Conservation (phyloP, 2,329 filamentous ascomycete genomes). For the Bipolaris zeicola region DNA sequence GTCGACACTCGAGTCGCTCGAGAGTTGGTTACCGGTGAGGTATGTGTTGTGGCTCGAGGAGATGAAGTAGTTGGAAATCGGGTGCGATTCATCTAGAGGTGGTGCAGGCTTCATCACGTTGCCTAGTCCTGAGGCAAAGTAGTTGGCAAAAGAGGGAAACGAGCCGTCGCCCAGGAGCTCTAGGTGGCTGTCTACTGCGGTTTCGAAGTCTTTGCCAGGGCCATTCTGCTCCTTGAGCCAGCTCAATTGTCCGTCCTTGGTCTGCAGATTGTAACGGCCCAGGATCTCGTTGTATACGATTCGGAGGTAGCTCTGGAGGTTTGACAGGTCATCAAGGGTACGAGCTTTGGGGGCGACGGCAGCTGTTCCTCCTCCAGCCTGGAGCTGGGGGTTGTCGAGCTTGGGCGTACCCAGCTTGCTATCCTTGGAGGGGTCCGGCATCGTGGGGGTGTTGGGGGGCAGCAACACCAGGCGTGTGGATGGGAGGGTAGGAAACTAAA, state of each 20-base stretch:
- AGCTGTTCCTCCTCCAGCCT: conserved; percentile 47
- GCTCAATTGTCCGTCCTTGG: conserved; percentile 36
- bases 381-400: conserved; percentile 41
- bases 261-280: conserved; percentile 38
- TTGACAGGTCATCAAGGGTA: conserved; percentile 38
- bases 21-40: conserved; percentile 82
- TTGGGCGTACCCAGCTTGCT: conserved; percentile 41
- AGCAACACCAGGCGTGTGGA: background rate
- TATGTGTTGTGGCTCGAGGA: conserved; percentile 97
- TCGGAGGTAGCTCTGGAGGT: conserved; percentile 38
- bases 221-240: conserved; percentile 45
- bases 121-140: conserved; percentile 54
- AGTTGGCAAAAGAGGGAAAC: conserved; percentile 45
- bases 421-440: conserved; percentile 30
- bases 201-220: background rate
- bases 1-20: conserved; percentile 75
- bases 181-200: conserved; percentile 17
- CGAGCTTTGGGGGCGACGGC: conserved; percentile 35
- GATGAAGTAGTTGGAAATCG: conserved; percentile 89
- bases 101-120: conserved; percentile 52
- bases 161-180: conserved; percentile 39
- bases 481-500: background rate
- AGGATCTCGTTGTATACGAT: conserved; percentile 36
- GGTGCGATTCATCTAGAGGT: conserved; percentile 64
- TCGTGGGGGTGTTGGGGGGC: conserved; percentile 4